These are phyloP conservation scores for Boletus insuetus DNA, from an alignment of 768 basidiomycete species.

Conservation along the genomic window DNA sequence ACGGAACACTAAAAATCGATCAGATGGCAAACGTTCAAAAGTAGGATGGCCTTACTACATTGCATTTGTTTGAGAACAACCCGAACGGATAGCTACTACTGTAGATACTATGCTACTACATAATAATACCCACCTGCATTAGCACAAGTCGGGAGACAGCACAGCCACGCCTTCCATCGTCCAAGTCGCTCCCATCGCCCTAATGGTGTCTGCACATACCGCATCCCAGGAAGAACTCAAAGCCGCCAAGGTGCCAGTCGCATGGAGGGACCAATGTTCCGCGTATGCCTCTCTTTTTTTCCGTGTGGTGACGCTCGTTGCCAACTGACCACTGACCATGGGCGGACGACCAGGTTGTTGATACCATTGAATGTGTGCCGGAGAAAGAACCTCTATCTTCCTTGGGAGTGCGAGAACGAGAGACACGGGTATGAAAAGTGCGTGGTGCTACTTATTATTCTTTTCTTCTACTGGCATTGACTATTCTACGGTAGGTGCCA, in stretches of 20 bases:
- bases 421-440: conserved; percentile 84
- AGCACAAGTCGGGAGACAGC: neutral
- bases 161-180: conserved; percentile 19
- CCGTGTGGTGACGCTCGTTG: too few relatives aligned
- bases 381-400: conserved; percentile 69
- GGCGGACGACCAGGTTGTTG: conserved; percentile 53
- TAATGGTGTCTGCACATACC: conserved; percentile 70
- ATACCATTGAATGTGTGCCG: conserved; percentile 88
- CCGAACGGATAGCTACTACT: too few relatives aligned
- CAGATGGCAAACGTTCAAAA: too few relatives aligned
- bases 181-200: neutral
- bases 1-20: too few relatives aligned
- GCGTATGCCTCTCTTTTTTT: conserved; percentile 53
- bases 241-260: conserved; percentile 67
- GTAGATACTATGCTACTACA: too few relatives aligned
- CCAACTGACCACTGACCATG: neutral
- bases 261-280: conserved; percentile 89
- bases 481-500: conserved; percentile 62
- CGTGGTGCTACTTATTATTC: conserved; percentile 18
- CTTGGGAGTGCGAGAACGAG: conserved; percentile 95
- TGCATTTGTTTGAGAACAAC: too few relatives aligned
- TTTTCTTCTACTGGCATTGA: conserved; percentile 5
- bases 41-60: too few relatives aligned
- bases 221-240: conserved; percentile 86
- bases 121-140: too few relatives aligned